A percentile compares a stretch with the other conserved stretches of the same genome.
These are phyloP conservation scores for Byssoonygena ceratinophila DNA, from an alignment of 2,329 filamentous ascomycete genomes.

Conservation along the genomic window DNA sequence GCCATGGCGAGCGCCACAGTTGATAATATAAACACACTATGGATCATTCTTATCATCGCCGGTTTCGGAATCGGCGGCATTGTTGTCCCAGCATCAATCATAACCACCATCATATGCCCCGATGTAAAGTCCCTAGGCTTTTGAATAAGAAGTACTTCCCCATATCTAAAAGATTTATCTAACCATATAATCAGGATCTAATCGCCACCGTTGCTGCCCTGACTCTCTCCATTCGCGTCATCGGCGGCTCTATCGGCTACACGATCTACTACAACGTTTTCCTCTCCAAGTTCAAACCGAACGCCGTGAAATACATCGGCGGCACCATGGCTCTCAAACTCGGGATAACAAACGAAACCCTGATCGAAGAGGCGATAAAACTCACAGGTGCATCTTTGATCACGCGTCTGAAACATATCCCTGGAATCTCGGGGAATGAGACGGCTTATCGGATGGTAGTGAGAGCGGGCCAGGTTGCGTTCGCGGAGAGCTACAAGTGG, in stretches of 20 bases:
- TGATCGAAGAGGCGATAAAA: conserved; percentile 43
- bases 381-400: conserved; percentile 46
- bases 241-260: conserved; percentile 57
- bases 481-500: conserved; percentile 48
- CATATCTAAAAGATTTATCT: no score
- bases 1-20: conserved; percentile 42
- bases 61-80: conserved; percentile 58
- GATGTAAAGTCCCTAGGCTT: conserved; percentile 35
- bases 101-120: conserved; percentile 59
- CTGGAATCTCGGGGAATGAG: conserved; percentile 45
- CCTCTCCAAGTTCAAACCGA: conserved; percentile 37
- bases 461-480: conserved; percentile 46
- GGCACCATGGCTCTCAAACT: conserved; percentile 40
- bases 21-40: conserved; percentile 47
- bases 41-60: conserved; percentile 50
- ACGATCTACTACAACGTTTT: conserved; percentile 47
- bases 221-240: conserved; percentile 57
- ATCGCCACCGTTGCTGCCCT: conserved; percentile 60
- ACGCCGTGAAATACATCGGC: conserved; percentile 42
- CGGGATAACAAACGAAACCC: conserved; percentile 40
- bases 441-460: conserved; percentile 45
- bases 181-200: conserved; percentile 40
- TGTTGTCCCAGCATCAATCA: conserved; percentile 56
- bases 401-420: conserved; percentile 39
- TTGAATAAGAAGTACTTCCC: background rate